phyloP scores from a whole-genome alignment of 345 rosid species.

The Populus alba region DNA sequence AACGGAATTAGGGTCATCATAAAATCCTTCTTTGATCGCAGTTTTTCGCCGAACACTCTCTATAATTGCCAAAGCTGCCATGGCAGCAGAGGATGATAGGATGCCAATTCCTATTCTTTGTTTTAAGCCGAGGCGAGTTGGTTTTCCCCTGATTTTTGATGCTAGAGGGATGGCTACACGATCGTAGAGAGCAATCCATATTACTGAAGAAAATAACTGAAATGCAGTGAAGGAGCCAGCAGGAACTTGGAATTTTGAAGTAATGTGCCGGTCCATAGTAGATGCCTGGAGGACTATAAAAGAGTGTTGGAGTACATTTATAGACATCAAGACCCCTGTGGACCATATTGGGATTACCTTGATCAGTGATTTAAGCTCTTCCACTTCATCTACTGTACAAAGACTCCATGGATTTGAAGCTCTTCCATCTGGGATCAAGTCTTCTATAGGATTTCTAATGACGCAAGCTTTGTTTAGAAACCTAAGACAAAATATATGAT shows the following conservation, averaged over 20 bases:
- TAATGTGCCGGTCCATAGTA: slow-evolving; percentile 44
- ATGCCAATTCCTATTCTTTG: slow-evolving; percentile 46
- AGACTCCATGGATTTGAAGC: slow-evolving; percentile 72
- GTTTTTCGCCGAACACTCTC: slow-evolving; percentile 31
- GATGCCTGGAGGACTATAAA: slow-evolving; percentile 61
- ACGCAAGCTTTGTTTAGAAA: slow-evolving; percentile 75
- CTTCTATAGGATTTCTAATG: slow-evolving; percentile 43
- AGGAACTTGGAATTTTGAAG: slow-evolving; percentile 44
- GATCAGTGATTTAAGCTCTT: slow-evolving; percentile 71
- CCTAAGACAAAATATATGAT: slow-evolving; percentile 24
- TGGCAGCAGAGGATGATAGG: slow-evolving; percentile 18
- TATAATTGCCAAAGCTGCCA: slow-evolving; percentile 30
- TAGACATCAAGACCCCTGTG: slow-evolving; percentile 58
- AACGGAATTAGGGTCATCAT: slow-evolving; percentile 18
- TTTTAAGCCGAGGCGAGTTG: no score
- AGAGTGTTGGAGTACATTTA: slow-evolving; percentile 56
- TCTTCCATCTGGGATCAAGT: slow-evolving; percentile 53
- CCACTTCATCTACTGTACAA: slow-evolving; percentile 75
- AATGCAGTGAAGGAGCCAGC: slow-evolving; percentile 42
- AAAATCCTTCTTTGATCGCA: slow-evolving; percentile 22
- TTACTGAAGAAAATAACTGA: slow-evolving; percentile 19
- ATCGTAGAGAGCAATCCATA: slow-evolving; percentile 42
- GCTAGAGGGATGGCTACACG: slow-evolving; percentile 31
- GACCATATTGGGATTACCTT: slow-evolving; percentile 72
- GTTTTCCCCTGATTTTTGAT: not conserved